These are phyloP conservation scores for Ceratocystis diversiconidia DNA, from an alignment of 2,329 filamentous ascomycete species.

Conservation along the genomic window DNA sequence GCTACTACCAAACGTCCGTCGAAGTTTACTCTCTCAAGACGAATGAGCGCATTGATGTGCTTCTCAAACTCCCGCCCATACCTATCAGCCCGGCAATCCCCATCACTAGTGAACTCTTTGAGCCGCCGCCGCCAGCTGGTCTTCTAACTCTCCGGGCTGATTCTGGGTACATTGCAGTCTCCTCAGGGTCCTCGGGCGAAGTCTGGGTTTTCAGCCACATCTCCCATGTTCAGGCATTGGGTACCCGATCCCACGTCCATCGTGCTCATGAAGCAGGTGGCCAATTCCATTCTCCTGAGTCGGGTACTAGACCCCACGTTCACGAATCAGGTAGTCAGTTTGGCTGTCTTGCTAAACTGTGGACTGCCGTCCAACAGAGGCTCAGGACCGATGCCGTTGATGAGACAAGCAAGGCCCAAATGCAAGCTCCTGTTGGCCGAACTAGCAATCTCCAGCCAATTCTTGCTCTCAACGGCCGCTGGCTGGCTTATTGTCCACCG, in stretches of 20 bases:
- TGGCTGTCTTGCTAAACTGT: conserved; percentile 72
- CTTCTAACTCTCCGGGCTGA: conserved; percentile 62
- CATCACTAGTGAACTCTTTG: conserved; percentile 48
- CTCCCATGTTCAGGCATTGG: conserved; percentile 16
- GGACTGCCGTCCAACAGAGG: conserved; percentile 67
- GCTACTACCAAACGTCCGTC: conserved; percentile 70
- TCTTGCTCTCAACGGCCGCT: conserved; percentile 54
- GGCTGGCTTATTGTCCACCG: conserved; percentile 65
- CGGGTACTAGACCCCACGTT: conserved; percentile 13
- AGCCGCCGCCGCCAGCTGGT: conserved; percentile 55
- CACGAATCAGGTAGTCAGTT: conserved; percentile 30
- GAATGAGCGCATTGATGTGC: conserved; percentile 54
- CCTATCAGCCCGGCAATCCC: conserved; percentile 41
- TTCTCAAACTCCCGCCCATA: conserved; percentile 56
- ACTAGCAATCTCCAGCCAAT: conserved; percentile 44
- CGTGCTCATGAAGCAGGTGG: too few species aligned
- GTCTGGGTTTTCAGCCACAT: conserved; percentile 59
- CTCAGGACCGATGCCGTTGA: conserved; percentile 34
- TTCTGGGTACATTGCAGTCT: conserved; percentile 55
- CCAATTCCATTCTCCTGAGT: too few species aligned
- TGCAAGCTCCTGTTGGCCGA: conserved; percentile 28
- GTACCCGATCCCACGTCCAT: too few species aligned
- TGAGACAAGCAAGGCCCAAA: conserved; percentile 31
- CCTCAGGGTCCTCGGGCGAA: conserved; percentile 74
- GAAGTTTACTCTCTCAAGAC: conserved; percentile 76